phyloP scores from a whole-genome alignment of 2,329 filamentous ascomycete genomes.

The Chrysosporium keratinophilum region DNA sequence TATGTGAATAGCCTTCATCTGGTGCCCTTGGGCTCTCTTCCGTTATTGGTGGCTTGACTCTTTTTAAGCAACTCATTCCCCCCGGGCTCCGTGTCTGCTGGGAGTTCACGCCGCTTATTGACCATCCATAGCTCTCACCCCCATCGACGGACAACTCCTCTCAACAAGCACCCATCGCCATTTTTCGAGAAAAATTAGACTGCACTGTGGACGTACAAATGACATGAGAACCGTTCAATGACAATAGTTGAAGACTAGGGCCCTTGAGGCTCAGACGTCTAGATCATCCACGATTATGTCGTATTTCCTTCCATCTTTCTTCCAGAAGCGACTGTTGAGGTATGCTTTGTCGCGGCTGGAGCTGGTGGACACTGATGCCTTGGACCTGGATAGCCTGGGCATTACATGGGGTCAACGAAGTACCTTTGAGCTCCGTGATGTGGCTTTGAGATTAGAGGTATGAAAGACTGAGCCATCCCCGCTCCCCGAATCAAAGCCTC shows the following conservation, averaged over 20 bases:
- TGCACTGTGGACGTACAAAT: not conserved
- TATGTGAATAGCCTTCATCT: not conserved
- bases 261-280: slow-evolving; percentile 6
- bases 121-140: not conserved
- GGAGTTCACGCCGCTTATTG: not conserved
- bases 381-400: slow-evolving; percentile 78
- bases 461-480: slow-evolving; percentile 18
- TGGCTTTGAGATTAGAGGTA: slow-evolving; percentile 70
- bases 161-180: not conserved
- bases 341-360: slow-evolving; percentile 77
- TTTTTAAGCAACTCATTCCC: not conserved
- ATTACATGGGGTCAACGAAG: slow-evolving; percentile 69
- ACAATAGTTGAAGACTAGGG: not conserved
- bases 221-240: slow-evolving; percentile 3
- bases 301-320: slow-evolving; percentile 61
- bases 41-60: not conserved
- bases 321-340: slow-evolving; percentile 80
- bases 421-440: slow-evolving; percentile 75
- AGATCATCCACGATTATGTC: slow-evolving; percentile 46
- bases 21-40: not conserved
- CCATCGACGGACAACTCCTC: not conserved
- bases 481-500: slow-evolving; percentile 8
- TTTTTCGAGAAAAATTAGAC: not conserved
- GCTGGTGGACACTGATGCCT: slow-evolving; percentile 73
- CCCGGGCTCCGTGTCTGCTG: not conserved